A percentile compares a stretch with the other conserved stretches of the same genome.
These are phyloP conservation scores for Pseudisothecium myosuroides DNA, from an alignment of 225 moss, liverwort and hornwort genomes.

Conservation along the genomic window DNA sequence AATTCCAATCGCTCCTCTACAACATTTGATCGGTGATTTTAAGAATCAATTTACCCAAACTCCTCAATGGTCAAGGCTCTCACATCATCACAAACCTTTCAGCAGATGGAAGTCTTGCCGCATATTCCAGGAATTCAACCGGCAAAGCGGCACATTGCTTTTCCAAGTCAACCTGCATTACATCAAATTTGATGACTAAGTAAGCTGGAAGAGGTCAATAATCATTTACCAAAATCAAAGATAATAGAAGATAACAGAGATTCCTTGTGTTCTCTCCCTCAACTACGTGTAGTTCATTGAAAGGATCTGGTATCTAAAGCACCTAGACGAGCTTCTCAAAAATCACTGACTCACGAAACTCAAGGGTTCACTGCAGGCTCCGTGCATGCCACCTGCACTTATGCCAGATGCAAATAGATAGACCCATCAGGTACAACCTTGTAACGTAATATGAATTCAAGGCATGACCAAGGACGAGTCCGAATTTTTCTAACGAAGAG, in stretches of 20 bases:
- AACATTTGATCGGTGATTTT: neutral
- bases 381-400: too few relatives aligned
- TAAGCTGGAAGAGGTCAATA: neutral
- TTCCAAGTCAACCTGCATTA: slow-evolving; percentile 61
- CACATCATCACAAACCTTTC: slow-evolving; percentile 32
- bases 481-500: neutral
- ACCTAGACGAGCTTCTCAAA: slow-evolving; percentile 61
- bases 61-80: neutral
- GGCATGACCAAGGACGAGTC: neutral
- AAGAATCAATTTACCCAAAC: neutral
- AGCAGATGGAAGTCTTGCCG: slow-evolving; percentile 35
- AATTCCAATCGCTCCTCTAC: neutral
- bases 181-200: neutral
- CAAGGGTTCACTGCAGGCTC: too few relatives aligned
- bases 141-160: slow-evolving; percentile 57
- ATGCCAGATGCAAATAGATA: too few relatives aligned
- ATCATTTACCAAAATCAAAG: neutral
- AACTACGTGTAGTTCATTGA: neutral
- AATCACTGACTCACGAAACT: slow-evolving; percentile 69
- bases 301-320: neutral
- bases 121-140: slow-evolving; percentile 37
- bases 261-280: neutral
- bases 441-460: neutral
- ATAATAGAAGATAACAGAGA: neutral
- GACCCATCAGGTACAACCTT: too few relatives aligned